Evolutionary conservation across 2,329 filamentous ascomycete genomes (phyloP), one percentile per base, ranked within the genome.

Genomic region (Alternaria incomplexa): DNA sequence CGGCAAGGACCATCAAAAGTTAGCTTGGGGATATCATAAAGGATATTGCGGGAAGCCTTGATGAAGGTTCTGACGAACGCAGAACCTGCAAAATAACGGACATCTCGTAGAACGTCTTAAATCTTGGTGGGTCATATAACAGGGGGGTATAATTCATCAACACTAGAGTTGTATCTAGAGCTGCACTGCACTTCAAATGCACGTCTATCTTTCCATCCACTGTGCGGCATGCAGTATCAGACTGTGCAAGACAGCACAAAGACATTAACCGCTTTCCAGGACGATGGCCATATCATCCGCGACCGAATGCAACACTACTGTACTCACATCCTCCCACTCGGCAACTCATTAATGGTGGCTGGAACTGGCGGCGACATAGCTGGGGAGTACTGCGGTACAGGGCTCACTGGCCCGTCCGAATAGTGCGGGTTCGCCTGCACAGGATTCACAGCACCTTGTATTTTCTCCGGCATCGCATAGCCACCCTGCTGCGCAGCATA

Each of bases 371-470:
- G 45, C 10, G 51, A 5, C 23, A 50, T 28, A 12, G 28, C 40
- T 6, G 60, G 61, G 15, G 57, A 53, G 30, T 67, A 65, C 40
- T 66, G 63, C n/a, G 63, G 65, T 10, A 62, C 63, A 12, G 65
- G 63, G 30, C 65, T 67, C 9, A 51, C 46, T 3, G 60, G 54
- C 20, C 56, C 60, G 22, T 59, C 48, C 25, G 52, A 54, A 55
- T 65, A 61, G 25, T 67, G 61, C 6, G 56, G 22, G 32, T 61
- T 52, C 3, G 50, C 58, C 15, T 65, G 44, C 20, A 28, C 28
- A 8, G 43, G 22, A 11, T 15, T 57, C 9, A 52, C 52, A 17
- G 22, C 45, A n/a, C 53, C 59, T 7, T 60, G 51, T 6, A 47
- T 59, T 40, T 67, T 65, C 28, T 63, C 63, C 17, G 58, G 47